Evolutionary conservation across 2,329 filamentous ascomycete species (phyloP).

Genomic region (Metarhizium humberi): DNA sequence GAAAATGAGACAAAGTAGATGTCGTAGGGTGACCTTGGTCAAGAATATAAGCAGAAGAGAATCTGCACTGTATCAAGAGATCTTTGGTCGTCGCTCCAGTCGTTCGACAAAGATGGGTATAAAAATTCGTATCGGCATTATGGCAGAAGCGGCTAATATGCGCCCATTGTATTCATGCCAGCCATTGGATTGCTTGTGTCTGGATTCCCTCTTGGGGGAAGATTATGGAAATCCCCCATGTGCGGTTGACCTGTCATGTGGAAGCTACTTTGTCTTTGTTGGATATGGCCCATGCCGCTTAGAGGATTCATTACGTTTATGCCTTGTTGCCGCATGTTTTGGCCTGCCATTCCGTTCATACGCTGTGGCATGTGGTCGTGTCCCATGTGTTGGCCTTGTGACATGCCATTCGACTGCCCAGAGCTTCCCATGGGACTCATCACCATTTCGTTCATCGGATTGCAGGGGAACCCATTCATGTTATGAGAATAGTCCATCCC

Average conservation of each 20-base stretch:
- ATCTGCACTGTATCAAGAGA: background rate
- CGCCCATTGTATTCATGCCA: conserved; percentile 18
- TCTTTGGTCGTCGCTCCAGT: background rate
- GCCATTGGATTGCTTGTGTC: conserved; percentile 20
- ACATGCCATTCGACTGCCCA: conserved; percentile 12
- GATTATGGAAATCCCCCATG: conserved; percentile 35
- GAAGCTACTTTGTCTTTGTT: conserved; percentile 23
- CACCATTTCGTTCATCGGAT: conserved; percentile 42
- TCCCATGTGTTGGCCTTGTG: conserved; percentile 18
- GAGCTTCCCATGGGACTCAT: conserved; percentile 37
- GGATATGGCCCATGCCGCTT: conserved; percentile 16
- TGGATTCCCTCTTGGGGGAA: conserved; percentile 37
- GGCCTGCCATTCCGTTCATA: conserved; percentile 13
- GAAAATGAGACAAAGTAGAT: background rate
- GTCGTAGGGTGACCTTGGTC: background rate
- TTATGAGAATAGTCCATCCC: conserved; percentile 37
- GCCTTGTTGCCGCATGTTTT: conserved; percentile 15
- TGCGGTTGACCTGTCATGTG: conserved; percentile 20
- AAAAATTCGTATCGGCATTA: conserved; percentile 18
- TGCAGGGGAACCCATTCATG: conserved; percentile 33
- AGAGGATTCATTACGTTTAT: conserved; percentile 22
- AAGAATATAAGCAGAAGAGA: background rate
- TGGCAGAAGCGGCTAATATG: background rate
- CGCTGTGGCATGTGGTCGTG: conserved; percentile 19
- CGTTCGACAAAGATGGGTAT: conserved; percentile 2